phyloP scores from a whole-genome alignment of 2,329 filamentous ascomycete species.

The Lachnellula occidentalis region DNA sequence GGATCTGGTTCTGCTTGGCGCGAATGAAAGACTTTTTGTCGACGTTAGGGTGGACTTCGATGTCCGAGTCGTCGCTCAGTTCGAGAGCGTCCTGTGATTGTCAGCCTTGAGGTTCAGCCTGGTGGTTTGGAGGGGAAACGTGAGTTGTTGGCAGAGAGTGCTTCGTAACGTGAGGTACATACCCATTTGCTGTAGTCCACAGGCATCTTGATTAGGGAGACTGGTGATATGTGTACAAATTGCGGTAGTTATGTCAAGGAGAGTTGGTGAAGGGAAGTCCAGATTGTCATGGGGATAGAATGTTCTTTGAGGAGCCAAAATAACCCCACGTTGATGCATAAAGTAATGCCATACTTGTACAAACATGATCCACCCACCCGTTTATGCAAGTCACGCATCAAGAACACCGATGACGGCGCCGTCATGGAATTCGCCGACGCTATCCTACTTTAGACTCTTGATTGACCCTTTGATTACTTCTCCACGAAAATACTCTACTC shows the following conservation, averaged over 20 bases:
- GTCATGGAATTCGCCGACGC: slow-evolving; percentile 8
- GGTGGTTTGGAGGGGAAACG: slow-evolving; percentile 10
- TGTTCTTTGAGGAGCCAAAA: slow-evolving; percentile 19
- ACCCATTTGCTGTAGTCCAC: slow-evolving; percentile 60
- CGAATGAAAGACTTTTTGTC: slow-evolving; percentile 98
- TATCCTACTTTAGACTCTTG: slow-evolving; percentile 1
- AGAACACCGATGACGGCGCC: slow-evolving; percentile 5
- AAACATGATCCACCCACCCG: too few relatives aligned
- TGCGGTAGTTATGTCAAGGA: background rate
- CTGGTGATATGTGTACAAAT: background rate
- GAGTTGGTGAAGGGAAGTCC: slow-evolving; percentile 1
- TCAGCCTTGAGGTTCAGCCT: slow-evolving; percentile 31
- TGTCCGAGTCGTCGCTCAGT: slow-evolving; percentile 95
- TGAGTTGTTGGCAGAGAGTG: background rate
- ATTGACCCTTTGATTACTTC: background rate
- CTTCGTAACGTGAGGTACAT: slow-evolving; percentile 14
- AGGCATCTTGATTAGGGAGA: slow-evolving; percentile 37
- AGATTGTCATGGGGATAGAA: slow-evolving; percentile 11
- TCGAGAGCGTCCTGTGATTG: slow-evolving; percentile 71
- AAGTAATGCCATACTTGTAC: background rate
- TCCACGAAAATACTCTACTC: background rate
- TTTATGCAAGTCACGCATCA: background rate
- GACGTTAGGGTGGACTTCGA: slow-evolving; percentile 98
- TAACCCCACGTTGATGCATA: slow-evolving; percentile 9
- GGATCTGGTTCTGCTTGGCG: slow-evolving; percentile 96